Evolutionary conservation across 108 stramenopile species (phyloP), one percentile per base, ranked within the genome.

Genomic region (Cyclotella choctawhatcheeana): DNA sequence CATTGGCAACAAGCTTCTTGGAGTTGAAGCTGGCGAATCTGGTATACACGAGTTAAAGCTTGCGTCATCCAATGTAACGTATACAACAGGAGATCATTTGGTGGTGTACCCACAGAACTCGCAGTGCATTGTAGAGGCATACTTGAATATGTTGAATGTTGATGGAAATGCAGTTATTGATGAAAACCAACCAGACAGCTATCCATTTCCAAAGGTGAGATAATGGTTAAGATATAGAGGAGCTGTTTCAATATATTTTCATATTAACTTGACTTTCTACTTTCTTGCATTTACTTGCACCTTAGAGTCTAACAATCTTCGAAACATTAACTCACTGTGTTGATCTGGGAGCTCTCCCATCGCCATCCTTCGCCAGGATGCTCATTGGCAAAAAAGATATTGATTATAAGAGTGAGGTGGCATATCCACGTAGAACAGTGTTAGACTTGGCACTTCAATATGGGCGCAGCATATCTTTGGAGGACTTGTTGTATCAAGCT

Each of bases 101-200:
- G 47, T 83, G 35, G 60, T 91, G 10, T 91, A 88, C 77, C 87
- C 89, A 30, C 81, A 82, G 25, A 91, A 91, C 61, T 64, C 84
- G 0, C 74, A 79, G 17, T 74, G 52, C 29, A 67, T 87, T 21
- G 82, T 83, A 7, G 74, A 89, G 5, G 83, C 79, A 26, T 85
- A 82, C 58, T 40, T 83, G 51, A 33, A 79, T 17, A 56, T 79
- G 44, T 58, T 84, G 56, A 79, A 85, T 60, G 86, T 87, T 0
- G 77, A 84, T 73, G 76, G 79, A 32, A 71, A 86, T 77, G 73
- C 82, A 18, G 64, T 83, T 24, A 83, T 88, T 48, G 35, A 64
- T 18, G 73, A 73, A 32, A 82, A 59, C 47, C 43, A 82, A 16
- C 47, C 54, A 13, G 69, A 52, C 33, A 35, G 65, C 8, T 88